Percentiles rank a stretch among this genome's conserved stretches.
Evolutionary conservation across 1,284 basidiomycete species (phyloP).

Genomic region (Prillingera fragicola): DNA sequence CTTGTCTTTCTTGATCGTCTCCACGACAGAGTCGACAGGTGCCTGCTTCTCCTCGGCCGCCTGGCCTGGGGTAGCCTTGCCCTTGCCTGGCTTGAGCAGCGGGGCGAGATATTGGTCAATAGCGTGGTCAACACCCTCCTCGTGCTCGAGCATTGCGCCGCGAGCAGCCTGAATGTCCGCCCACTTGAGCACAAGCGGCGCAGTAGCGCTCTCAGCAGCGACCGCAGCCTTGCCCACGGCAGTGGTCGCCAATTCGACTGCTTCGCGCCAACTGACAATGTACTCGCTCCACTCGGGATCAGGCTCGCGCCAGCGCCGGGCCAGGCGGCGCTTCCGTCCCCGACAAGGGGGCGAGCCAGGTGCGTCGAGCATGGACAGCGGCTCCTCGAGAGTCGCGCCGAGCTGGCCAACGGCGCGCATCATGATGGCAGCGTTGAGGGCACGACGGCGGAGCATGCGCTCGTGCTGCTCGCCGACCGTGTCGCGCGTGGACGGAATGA

Average conservation of each 20-base stretch:
- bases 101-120: constrained; percentile 19
- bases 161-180: constrained; percentile 25
- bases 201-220: constrained; percentile 1
- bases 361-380: constrained; percentile 23
- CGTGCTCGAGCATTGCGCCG: constrained; percentile 12
- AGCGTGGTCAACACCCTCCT: constrained; percentile 11
- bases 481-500: constrained; percentile 63
- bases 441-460: constrained; percentile 58
- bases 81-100: constrained; percentile 4
- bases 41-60: constrained; percentile 6
- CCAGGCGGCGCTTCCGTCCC: constrained; percentile 65
- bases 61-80: constrained; percentile 4
- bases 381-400: constrained; percentile 59
- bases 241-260: constrained; percentile 26
- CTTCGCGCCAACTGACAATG: constrained; percentile 27
- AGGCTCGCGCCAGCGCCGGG: constrained; percentile 63
- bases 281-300: constrained; percentile 22
- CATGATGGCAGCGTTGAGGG: constrained; percentile 26
- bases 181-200: constrained; percentile 22
- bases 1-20: constrained; percentile 64
- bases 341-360: constrained; percentile 52
- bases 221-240: constrained; percentile 16
- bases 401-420: constrained; percentile 63
- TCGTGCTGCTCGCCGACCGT: constrained; percentile 55
- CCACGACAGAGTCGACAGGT: constrained; percentile 63